Evolutionary conservation across 2,329 filamentous ascomycete species (phyloP), one percentile per base, ranked within the genome.

Genomic region (Aureobasidium leucospermi): DNA sequence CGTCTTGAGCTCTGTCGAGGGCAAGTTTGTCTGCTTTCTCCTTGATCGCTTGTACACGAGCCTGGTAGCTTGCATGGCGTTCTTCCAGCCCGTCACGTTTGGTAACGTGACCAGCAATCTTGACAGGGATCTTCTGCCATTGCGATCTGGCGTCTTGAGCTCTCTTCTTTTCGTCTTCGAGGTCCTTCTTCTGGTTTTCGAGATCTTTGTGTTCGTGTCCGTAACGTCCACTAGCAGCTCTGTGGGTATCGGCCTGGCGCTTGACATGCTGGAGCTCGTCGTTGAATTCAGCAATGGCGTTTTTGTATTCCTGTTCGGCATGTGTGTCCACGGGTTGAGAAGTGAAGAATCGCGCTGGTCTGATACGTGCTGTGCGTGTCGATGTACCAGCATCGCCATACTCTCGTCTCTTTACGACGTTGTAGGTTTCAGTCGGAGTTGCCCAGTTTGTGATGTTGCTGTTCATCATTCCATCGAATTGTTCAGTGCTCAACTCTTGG

Each of bases 341-440:
- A 0, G 86, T 91, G 85, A 94, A 96, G 67, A 82, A 83, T 38
- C 70, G 76, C 4, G 90, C 90, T 1, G 73, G 74, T 15, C 72
- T 77, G 13, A 96, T 75, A 58, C 77, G 76, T 38, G 78, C 82
- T 13, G 88, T 85, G 23, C 80, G 78, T 1, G 88, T 91, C 1
- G 89, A 90, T 49, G 83, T 83, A 13, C 87, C 90, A 49, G 80
- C 76, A 1, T 85, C 81, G 2, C 90, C 90, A 71, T 96, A 96
- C 70, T 97, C 93, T 64, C 78, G 81, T 49, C 93, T 85, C 15
- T 88, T 84, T 6, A 79, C 80, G 55, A 94, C 81, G 19, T 78
- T 79, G 70, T 88, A 92, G 8, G 73, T 75, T 52, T 85, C 81
- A 15, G 75, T 80, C 3, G 85, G 85, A 28, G 87, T 81, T n/a